Conservation (phyloP, 352 stramenopile species). For the Phytophthora cajani region DNA sequence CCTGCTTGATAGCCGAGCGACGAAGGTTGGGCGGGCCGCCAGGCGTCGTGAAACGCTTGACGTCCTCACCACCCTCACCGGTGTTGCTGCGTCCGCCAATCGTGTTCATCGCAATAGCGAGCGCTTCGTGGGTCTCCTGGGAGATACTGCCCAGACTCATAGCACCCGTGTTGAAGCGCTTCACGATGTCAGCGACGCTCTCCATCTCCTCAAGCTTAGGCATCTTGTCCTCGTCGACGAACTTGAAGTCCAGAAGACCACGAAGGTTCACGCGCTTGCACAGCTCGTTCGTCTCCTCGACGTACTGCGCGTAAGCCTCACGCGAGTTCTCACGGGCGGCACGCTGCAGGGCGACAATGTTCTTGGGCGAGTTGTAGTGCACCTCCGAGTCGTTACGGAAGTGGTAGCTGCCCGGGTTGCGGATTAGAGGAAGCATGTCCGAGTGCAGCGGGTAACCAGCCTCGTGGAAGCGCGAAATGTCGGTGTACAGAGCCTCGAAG, state of each 20-base stretch:
- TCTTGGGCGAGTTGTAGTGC: constrained; percentile 96
- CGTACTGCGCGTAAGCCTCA: constrained; percentile 94
- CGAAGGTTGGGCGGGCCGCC: constrained; percentile 56
- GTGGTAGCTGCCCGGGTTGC: constrained; percentile 96
- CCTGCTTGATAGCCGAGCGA: constrained; percentile 95
- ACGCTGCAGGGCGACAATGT: constrained; percentile 95
- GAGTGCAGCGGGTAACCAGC: constrained; percentile 86
- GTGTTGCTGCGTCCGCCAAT: constrained; percentile 96
- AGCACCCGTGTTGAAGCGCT: constrained; percentile 96
- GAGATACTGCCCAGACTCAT: constrained; percentile 97
- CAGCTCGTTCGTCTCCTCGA: constrained; percentile 89
- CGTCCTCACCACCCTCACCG: constrained; percentile 96
- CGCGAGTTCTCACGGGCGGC: constrained; percentile 93
- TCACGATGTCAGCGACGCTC: constrained; percentile 93
- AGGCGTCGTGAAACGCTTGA: constrained; percentile 66
- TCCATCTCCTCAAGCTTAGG: constrained; percentile 94
- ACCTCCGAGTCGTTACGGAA: constrained; percentile 94
- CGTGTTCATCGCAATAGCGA: constrained; percentile 96
- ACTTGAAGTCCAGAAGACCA: constrained; percentile 95
- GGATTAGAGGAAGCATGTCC: constrained; percentile 86
- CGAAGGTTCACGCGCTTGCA: constrained; percentile 93
- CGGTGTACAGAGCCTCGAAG: constrained; percentile 95
- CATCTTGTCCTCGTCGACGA: constrained; percentile 89
- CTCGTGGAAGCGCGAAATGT: constrained; percentile 94
- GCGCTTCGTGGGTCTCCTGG: constrained; percentile 95